Evolutionary conservation across 2,329 filamentous ascomycete species (phyloP).

Genomic region (Fusarium hainanense): DNA sequence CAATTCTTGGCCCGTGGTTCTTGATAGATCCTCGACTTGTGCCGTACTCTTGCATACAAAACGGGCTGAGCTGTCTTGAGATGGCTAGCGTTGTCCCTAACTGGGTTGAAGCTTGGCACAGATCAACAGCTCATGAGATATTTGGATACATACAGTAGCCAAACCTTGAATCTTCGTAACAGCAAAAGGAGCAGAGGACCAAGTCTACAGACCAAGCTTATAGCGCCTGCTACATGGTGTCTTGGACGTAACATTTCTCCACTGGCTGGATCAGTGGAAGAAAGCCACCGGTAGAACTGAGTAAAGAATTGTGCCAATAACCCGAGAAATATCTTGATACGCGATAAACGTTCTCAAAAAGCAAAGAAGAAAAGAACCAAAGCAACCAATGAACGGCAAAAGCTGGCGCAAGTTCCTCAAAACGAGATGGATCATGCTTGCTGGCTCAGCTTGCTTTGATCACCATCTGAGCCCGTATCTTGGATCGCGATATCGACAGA

Average conservation of each 20-base stretch:
- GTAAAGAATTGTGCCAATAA: background rate
- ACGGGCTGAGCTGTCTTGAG: slow-evolving; percentile 15
- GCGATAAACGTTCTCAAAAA: background rate
- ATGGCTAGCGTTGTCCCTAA: slow-evolving; percentile 16
- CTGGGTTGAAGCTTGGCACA: background rate
- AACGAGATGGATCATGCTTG: background rate
- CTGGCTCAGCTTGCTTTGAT: background rate
- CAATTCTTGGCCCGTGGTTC: background rate
- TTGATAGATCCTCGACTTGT: background rate
- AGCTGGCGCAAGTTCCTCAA: background rate
- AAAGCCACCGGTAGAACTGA: background rate
- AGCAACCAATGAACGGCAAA: background rate
- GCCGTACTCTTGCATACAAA: slow-evolving; percentile 9
- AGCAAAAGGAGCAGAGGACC: background rate
- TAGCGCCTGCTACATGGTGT: background rate
- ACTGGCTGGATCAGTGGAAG: background rate
- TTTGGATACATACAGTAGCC: background rate
- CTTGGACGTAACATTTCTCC: background rate
- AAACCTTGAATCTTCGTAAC: background rate
- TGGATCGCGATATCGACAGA: background rate
- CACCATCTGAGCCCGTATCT: slow-evolving; percentile 1
- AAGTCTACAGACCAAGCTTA: background rate
- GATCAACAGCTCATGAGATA: slow-evolving; percentile 2
- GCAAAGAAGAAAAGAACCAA: background rate
- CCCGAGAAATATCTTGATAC: background rate